Evolutionary conservation across 2,329 filamentous ascomycete genomes (phyloP).

Genomic region (Colletotrichum lentis): DNA sequence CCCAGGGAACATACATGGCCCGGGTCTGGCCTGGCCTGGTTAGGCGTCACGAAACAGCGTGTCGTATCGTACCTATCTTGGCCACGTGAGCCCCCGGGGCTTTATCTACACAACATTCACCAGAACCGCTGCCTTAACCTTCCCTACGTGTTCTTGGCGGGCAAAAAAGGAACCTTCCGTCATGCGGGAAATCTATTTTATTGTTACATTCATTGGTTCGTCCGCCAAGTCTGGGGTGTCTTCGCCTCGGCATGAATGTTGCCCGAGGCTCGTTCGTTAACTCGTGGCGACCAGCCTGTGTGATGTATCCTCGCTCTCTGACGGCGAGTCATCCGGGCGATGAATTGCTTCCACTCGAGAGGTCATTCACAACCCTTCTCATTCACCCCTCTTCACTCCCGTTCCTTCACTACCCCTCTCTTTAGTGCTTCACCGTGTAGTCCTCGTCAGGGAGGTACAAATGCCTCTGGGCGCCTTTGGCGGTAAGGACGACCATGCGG

Average conservation of each 20-base stretch:
- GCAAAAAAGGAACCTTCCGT: conserved; percentile 13
- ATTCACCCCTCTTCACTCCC: conserved; percentile 38
- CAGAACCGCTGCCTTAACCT: too few relatives aligned
- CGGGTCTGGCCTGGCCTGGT: neutral
- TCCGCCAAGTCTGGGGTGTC: conserved; percentile 25
- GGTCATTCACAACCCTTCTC: neutral
- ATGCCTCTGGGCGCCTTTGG: conserved; percentile 88
- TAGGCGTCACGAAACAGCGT: neutral
- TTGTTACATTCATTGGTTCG: conserved; percentile 36
- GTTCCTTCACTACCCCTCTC: conserved; percentile 45
- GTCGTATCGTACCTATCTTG: neutral
- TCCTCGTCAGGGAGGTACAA: conserved; percentile 93
- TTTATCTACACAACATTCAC: neutral
- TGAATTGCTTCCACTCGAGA: neutral
- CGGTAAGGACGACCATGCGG: conserved; percentile 94
- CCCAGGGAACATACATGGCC: neutral
- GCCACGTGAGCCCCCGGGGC: neutral
- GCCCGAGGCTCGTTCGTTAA: conserved; percentile 27
- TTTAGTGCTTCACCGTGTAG: conserved; percentile 74
- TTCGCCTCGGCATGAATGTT: conserved; percentile 23
- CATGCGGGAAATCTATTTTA: conserved; percentile 37
- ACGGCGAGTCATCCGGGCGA: neutral
- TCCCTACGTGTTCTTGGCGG: neutral
- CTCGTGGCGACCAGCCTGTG: conserved; percentile 26
- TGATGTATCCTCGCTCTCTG: conserved; percentile 15